Conservation (phyloP, 2,329 filamentous ascomycete species). For the Microsporum ferrugineum region DNA sequence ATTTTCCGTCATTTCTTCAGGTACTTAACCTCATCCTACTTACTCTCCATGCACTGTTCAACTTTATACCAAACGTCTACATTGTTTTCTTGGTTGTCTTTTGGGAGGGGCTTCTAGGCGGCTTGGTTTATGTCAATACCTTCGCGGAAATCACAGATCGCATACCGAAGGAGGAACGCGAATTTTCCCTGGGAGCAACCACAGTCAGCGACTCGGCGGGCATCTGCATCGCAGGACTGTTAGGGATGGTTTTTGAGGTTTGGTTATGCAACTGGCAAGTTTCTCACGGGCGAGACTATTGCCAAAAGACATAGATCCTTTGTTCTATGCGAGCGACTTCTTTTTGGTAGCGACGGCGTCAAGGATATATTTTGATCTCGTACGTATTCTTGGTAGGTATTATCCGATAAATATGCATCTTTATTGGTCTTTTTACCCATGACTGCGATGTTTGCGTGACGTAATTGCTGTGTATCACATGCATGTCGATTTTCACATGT, state of each 20-base stretch:
- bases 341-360: background rate
- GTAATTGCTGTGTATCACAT: background rate
- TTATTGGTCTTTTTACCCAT: background rate
- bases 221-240: slow-evolving; percentile 75
- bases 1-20: slow-evolving; percentile 72
- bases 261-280: slow-evolving; percentile 78
- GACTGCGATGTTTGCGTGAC: background rate
- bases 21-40: slow-evolving; percentile 64
- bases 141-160: slow-evolving; percentile 89
- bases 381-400: background rate
- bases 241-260: slow-evolving; percentile 74
- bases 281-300: slow-evolving; percentile 63
- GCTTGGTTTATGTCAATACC: slow-evolving; percentile 87
- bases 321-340: background rate
- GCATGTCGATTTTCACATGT: background rate
- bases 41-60: slow-evolving; percentile 61
- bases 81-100: slow-evolving; percentile 76
- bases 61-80: slow-evolving; percentile 76
- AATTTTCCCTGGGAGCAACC: slow-evolving; percentile 82
- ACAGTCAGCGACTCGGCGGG: slow-evolving; percentile 86
- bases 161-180: slow-evolving; percentile 63
- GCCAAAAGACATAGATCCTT: slow-evolving; percentile 36
- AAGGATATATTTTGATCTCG: background rate
- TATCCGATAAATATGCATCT: background rate
- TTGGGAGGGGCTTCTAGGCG: slow-evolving; percentile 88